Base-by-base conservation (phyloP, 2,329 filamentous ascomycete species). In the Hymenoscyphus linearis region DNA sequence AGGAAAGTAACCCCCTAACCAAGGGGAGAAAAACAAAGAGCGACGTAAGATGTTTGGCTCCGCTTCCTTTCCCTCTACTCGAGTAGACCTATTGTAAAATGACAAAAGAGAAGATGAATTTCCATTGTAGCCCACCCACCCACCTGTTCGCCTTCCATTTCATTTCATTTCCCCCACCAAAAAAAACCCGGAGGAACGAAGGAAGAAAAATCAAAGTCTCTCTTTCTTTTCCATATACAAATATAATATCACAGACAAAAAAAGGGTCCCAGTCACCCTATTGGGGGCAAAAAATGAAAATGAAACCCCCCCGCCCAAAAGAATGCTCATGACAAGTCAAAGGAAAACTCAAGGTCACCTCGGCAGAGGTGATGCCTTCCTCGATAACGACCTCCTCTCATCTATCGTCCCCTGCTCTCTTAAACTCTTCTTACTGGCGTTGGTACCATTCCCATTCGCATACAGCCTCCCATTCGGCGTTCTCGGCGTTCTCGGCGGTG, bases 391-490 rank as follows among this genome's bases (percentile, higher is more conserved):
- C 50, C 62, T 53, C n/a, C 50, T 27, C 18, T 53, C 40, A 37
- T 67, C 64, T 26, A 53, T 52, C 50, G 68, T 66, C 63, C 65
- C 35, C 7, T 67, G 68, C 31, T 70, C 66, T 50, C 57, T 67
- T 53, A 71, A 70, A 60, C 67, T 73, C 55, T 62, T 64, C 57
- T 70, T 72, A 52, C 57, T 67, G n/a, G 55, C 61, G 59, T 66
- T 65, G 59, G 77, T 71, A 26, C 68, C 73, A 59, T 78, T 74
- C 52, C 74, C 65, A 55, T 69, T 70, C 16, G 25, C 18, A 27
- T 60, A 62, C 2, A 65, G 44, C 40, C 68, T 71, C 56, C 68
- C 70, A 59, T 73, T 72, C 10, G 60, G 60, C 58, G 58, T 60
- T 14, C 55, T 72, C 10, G 60, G 60, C 58, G 58, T 60, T 14